These are phyloP conservation scores for Evernia prunastri DNA, from an alignment of 495 filamentous ascomycete species.

Conservation along the genomic window DNA sequence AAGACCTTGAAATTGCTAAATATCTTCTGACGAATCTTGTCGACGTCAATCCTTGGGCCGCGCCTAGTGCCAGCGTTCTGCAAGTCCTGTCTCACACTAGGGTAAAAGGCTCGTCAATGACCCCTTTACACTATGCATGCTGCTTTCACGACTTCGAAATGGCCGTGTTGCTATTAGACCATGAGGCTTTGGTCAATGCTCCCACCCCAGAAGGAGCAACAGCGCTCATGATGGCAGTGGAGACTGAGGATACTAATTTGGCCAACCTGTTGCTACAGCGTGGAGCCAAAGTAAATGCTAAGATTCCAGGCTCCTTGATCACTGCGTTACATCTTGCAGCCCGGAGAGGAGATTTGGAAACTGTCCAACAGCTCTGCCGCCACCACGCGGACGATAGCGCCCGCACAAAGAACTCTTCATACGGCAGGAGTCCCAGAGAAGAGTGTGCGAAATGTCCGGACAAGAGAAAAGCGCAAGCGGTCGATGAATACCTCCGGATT, in stretches of 20 bases:
- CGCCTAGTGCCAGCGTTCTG: neutral
- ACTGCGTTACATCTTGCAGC: conserved; percentile 22
- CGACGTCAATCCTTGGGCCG: conserved; percentile 22
- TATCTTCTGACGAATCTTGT: conserved; percentile 15
- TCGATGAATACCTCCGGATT: neutral
- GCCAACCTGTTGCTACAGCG: conserved; percentile 17
- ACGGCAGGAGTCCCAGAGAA: neutral
- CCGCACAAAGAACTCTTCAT: neutral
- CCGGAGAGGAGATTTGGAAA: conserved; percentile 19
- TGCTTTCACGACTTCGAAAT: conserved; percentile 19
- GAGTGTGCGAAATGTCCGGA: neutral
- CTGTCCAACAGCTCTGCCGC: conserved; percentile 17
- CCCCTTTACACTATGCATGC: conserved; percentile 23
- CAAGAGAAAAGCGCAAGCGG: neutral
- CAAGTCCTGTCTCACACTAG: neutral
- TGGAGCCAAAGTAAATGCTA: conserved; percentile 23
- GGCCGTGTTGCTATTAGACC: conserved; percentile 13
- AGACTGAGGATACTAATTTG: conserved; percentile 21
- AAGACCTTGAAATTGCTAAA: conserved; percentile 14
- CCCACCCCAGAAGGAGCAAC: conserved; percentile 20
- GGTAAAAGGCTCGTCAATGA: conserved; percentile 7
- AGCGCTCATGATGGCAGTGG: conserved; percentile 23
- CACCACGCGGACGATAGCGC: conserved; percentile 9
- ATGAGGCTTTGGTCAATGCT: conserved; percentile 20
- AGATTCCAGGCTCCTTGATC: conserved; percentile 14